phyloP scores from a whole-genome alignment of 1,139 yeast genomes.

The Suhomyces bolitotheri region DNA sequence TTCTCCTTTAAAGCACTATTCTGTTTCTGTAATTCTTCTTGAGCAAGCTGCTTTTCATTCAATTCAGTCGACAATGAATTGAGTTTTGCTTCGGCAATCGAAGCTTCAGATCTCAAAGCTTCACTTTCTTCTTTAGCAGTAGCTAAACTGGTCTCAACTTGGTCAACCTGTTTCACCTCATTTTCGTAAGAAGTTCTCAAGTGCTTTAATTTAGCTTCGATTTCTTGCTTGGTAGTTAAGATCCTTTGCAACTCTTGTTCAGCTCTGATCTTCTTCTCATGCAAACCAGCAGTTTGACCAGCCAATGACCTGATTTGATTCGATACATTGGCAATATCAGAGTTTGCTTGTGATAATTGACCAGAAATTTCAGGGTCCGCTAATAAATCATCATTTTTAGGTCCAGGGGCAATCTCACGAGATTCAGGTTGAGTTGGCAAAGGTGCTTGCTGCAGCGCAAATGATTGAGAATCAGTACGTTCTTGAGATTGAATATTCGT shows the following conservation, averaged over 20 bases:
- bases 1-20: conserved; percentile 67
- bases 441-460: conserved; percentile 5
- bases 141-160: conserved; percentile 61
- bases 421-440: conserved; percentile 6
- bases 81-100: conserved; percentile 78
- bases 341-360: conserved; percentile 73
- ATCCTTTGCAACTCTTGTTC: conserved; percentile 73
- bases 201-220: conserved; percentile 65
- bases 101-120: conserved; percentile 70
- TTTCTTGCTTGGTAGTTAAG: conserved; percentile 64
- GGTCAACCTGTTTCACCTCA: conserved; percentile 73
- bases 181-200: conserved; percentile 73
- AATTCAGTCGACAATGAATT: conserved; percentile 71
- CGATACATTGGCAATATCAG: conserved; percentile 84
- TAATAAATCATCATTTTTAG: conserved; percentile 49
- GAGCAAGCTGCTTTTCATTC: conserved; percentile 57
- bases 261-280: conserved; percentile 71
- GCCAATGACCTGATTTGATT: conserved; percentile 81
- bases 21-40: conserved; percentile 66
- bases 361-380: conserved; percentile 64
- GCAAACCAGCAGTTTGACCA: conserved; percentile 68
- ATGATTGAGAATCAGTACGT: conserved; percentile 6
- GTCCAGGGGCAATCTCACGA: conserved; percentile 1
- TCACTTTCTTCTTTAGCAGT: conserved; percentile 69
- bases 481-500: conserved; percentile 1